Evolutionary conservation across 192 early-diverging fungal genomes (phyloP).

Genomic region (Coemansia sp.): DNA sequence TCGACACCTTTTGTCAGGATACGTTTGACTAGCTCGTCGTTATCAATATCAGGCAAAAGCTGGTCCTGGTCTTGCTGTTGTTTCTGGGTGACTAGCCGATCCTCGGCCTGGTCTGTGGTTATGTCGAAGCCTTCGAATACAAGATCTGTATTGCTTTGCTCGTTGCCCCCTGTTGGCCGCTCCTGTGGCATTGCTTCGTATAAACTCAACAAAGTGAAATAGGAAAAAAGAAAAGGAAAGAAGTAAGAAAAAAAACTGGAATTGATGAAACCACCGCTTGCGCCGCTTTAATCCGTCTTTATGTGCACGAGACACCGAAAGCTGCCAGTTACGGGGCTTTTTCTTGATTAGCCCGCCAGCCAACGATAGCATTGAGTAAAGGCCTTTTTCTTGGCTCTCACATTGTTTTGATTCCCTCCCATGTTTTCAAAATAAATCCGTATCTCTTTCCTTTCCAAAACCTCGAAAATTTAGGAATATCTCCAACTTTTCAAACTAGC

Average conservation of each 20-base stretch:
- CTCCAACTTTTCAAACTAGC: too few relatives aligned
- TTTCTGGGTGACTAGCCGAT: background rate
- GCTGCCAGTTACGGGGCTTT: background rate
- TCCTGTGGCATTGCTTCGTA: background rate
- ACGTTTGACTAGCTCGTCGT: constrained; percentile 81
- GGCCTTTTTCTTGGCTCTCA: background rate
- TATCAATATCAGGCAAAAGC: constrained; percentile 63
- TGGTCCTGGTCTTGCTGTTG: constrained; percentile 2
- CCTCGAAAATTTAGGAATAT: too few relatives aligned
- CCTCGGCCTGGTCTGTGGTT: constrained; percentile 24
- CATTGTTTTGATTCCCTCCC: too few relatives aligned
- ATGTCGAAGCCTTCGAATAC: constrained; percentile 51
- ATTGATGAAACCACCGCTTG: background rate
- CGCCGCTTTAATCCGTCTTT: background rate
- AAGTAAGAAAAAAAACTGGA: background rate
- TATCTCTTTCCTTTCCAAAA: too few relatives aligned
- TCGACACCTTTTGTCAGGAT: constrained; percentile 80
- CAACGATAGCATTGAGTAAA: too few relatives aligned
- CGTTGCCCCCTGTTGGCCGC: background rate
- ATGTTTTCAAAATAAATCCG: too few relatives aligned
- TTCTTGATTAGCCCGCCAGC: too few relatives aligned
- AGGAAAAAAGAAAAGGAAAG: background rate
- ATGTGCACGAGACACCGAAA: background rate
- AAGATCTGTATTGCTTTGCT: constrained; percentile 18
- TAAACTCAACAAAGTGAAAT: background rate